A percentile compares a stretch with the other conserved stretches of the same genome.
phyloP scores from a whole-genome alignment of 306 rosid species.

The Gastrolobium villosum region DNA sequence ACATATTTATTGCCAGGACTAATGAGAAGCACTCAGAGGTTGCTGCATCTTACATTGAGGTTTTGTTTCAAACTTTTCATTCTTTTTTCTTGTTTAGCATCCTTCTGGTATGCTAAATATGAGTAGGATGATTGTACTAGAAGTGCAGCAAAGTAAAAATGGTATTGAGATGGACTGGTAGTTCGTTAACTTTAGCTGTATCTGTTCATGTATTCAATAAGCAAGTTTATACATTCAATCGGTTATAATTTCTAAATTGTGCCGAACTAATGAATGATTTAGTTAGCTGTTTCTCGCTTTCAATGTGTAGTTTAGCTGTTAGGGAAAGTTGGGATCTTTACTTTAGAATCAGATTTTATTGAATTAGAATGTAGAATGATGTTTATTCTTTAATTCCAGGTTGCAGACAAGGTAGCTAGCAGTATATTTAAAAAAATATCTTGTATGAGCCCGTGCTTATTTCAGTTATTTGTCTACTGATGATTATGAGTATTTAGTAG shows the following conservation, averaged over 20 bases:
- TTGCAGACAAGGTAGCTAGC: slow-evolving; percentile 24
- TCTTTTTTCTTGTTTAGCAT: background rate
- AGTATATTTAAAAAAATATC: background rate
- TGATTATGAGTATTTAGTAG: background rate
- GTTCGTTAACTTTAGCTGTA: slow-evolving; percentile 22
- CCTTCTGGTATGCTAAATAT: background rate
- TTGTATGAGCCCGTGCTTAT: slow-evolving; percentile 22
- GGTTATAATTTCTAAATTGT: slow-evolving; percentile 1
- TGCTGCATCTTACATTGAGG: slow-evolving; percentile 99
- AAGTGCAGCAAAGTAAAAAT: background rate
- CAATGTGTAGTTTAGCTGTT: slow-evolving; percentile 3
- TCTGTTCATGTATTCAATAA: background rate
- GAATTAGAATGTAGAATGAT: background rate
- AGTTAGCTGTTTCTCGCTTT: slow-evolving; percentile 3
- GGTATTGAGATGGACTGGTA: background rate
- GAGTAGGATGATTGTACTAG: background rate
- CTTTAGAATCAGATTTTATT: slow-evolving; percentile 11
- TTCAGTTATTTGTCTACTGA: background rate
- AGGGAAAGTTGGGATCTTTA: slow-evolving; percentile 12
- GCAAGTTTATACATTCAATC: background rate
- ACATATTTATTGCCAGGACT: slow-evolving; percentile 96
- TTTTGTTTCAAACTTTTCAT: slow-evolving; percentile 49
- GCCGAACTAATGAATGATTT: slow-evolving; percentile 19
- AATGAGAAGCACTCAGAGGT: slow-evolving; percentile 99
- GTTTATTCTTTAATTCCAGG: background rate